Conservation (phyloP, 495 filamentous ascomycete species). For the Sordaria brevicollis region DNA sequence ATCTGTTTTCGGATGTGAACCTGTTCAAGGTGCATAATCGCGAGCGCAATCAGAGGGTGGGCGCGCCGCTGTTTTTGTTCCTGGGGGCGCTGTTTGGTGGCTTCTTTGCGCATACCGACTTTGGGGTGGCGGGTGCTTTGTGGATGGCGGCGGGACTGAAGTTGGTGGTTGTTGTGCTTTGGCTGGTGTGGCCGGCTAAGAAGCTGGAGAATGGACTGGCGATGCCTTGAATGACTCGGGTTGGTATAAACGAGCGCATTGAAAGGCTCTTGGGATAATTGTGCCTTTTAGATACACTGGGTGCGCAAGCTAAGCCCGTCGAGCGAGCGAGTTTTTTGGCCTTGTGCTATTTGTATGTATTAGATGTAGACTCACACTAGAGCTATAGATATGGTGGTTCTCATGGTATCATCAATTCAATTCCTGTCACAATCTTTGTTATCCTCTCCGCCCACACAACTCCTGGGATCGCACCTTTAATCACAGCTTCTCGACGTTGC, state of each 20-base stretch:
- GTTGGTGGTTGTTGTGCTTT: constrained; percentile 37
- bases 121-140: constrained; percentile 51
- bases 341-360: not conserved
- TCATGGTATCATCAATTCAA: not conserved
- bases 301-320: not conserved
- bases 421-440: not conserved
- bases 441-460: not conserved
- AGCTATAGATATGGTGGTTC: not conserved
- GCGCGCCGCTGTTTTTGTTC: constrained; percentile 48
- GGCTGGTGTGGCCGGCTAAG: constrained; percentile 45
- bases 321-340: not conserved
- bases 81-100: constrained; percentile 52
- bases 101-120: constrained; percentile 40
- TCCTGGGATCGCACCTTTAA: not conserved
- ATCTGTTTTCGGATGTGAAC: constrained; percentile 54
- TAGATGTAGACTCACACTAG: not conserved
- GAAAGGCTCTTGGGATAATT: not conserved
- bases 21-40: constrained; percentile 40
- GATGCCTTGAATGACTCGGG: not conserved
- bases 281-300: not conserved
- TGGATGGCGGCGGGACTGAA: constrained; percentile 54
- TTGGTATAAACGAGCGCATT: not conserved
- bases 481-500: not conserved
- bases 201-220: not conserved
- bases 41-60: constrained; percentile 48